Percentiles rank a stretch among this genome's conserved stretches.
Conservation (phyloP, 129 eudicot genomes). For the Glebionis coronaria region DNA sequence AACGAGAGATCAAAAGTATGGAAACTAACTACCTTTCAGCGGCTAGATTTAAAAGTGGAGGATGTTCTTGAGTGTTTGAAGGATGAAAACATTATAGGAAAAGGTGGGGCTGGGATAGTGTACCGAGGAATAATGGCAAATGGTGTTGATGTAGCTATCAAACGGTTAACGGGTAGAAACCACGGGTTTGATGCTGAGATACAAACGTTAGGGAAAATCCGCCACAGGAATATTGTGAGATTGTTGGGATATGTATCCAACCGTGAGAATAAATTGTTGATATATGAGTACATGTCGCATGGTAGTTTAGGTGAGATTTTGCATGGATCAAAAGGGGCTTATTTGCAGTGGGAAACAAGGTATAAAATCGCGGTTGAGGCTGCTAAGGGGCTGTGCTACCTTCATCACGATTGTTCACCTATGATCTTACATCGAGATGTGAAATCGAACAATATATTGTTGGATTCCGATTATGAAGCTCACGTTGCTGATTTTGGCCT, state of each 20-base stretch:
- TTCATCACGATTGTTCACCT: conserved; percentile 92
- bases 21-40: conserved; percentile 84
- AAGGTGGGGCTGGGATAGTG: conserved; percentile 90
- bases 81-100: conserved; percentile 87
- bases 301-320: conserved; percentile 94
- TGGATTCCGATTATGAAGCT: conserved; percentile 86
- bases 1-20: conserved; percentile 49
- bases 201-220: conserved; percentile 72
- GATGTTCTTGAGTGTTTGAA: conserved; percentile 69
- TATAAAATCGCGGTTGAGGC: conserved; percentile 83
- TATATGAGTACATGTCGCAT: conserved; percentile 88
- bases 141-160: conserved; percentile 72
- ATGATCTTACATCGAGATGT: conserved; percentile 87
- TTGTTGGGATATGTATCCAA: conserved; percentile 77
- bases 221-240: conserved; percentile 79
- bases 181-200: conserved; percentile 85
- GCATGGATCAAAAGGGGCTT: conserved; percentile 73
- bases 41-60: conserved; percentile 63
- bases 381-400: conserved; percentile 84
- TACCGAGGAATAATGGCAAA: conserved; percentile 81
- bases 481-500: conserved; percentile 99
- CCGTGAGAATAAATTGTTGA: conserved; percentile 62
- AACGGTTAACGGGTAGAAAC: conserved; percentile 50
- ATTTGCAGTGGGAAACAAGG: conserved; percentile 82
- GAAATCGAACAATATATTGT: conserved; percentile 73